A percentile compares a stretch with the other conserved stretches of the same genome.
These are phyloP conservation scores for Violaceomyces palustris DNA, from an alignment of 1,284 basidiomycete species.

Conservation along the genomic window DNA sequence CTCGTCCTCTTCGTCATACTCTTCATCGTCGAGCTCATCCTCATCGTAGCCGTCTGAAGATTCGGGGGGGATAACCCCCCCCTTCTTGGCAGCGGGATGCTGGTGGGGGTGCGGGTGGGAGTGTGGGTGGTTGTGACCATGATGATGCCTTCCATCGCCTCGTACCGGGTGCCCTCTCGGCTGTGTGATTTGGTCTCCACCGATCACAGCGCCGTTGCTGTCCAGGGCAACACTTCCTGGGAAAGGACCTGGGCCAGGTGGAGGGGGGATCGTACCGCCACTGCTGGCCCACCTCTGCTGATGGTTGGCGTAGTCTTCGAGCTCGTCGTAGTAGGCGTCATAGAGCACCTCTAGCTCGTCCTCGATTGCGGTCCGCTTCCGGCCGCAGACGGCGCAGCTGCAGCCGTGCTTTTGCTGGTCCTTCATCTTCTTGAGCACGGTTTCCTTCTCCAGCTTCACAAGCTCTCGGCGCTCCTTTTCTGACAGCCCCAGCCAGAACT, in stretches of 20 bases:
- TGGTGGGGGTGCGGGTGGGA: conserved; percentile 9
- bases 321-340: conserved; percentile 99
- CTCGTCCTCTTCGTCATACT: conserved; percentile 59
- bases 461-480: conserved; percentile 84
- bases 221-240: conserved; percentile 95
- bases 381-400: conserved; percentile 89
- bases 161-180: conserved; percentile 28
- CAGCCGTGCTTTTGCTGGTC: conserved; percentile 96
- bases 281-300: conserved; percentile 86
- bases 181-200: conserved; percentile 58
- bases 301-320: conserved; percentile 95
- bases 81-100: conserved; percentile 6
- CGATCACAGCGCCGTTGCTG: conserved; percentile 71
- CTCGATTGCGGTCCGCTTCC: conserved; percentile 96
- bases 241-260: conserved; percentile 93
- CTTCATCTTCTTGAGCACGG: conserved; percentile 95
- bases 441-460: conserved; percentile 94
- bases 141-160: conserved; percentile 26
- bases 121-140: conserved; percentile 15
- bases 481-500: conserved; percentile 87
- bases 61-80: conserved; percentile 17
- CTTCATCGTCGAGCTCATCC: conserved; percentile 44
- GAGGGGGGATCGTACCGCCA: conserved; percentile 77
- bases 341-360: conserved; percentile 98
- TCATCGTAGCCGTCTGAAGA: conserved; percentile 41